Percentiles rank a stretch among this genome's conserved stretches.
Conservation (phyloP, 164 flowering plant species). For the Vitis rotundifolia region DNA sequence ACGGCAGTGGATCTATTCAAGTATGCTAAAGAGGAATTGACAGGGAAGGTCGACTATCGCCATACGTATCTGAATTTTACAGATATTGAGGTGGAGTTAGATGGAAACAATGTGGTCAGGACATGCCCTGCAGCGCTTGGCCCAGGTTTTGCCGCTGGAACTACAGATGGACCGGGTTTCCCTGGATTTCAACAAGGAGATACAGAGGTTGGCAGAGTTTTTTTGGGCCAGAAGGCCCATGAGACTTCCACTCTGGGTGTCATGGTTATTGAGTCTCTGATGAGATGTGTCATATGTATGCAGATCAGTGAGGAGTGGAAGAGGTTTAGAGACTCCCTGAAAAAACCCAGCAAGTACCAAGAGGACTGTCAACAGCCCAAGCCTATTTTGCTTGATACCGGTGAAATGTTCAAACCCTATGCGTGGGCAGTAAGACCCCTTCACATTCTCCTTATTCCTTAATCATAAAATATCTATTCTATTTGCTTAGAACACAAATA, state of each 20-base stretch:
- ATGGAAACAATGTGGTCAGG: conserved; percentile 25
- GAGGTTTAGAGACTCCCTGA: conserved; percentile 36
- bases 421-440: conserved; percentile 64
- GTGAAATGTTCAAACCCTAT: conserved; percentile 68
- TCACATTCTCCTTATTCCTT: too few species aligned
- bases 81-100: conserved; percentile 43
- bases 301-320: conserved; percentile 52
- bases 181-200: conserved; percentile 72
- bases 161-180: conserved; percentile 69
- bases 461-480: too few species aligned
- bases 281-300: not conserved
- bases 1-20: conserved; percentile 50
- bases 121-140: conserved; percentile 76
- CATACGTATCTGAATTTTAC: conserved; percentile 54
- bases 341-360: conserved; percentile 52
- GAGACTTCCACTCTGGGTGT: too few species aligned
- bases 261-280: too few species aligned
- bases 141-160: conserved; percentile 72
- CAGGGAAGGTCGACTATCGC: conserved; percentile 53
- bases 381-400: conserved; percentile 47
- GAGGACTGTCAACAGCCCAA: conserved; percentile 61
- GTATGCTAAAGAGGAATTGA: conserved; percentile 38
- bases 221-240: too few species aligned
- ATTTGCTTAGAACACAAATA: too few species aligned
- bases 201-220: conserved; percentile 33